phyloP scores from a whole-genome alignment of 1,139 yeast species.

The Zygosaccharomyces pseudobailii region DNA sequence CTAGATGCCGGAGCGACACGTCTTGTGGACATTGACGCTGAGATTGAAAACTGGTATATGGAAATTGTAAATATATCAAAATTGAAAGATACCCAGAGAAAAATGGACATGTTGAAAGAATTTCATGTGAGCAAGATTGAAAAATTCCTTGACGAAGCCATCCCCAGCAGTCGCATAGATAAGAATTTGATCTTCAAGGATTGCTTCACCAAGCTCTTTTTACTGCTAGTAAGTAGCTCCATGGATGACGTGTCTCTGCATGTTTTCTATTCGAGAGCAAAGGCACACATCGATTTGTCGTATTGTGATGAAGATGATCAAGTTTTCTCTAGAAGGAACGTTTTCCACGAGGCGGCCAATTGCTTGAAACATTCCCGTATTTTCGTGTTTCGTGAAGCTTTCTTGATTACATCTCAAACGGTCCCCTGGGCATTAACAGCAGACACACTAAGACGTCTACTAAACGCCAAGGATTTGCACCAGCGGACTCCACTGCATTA shows the following conservation, averaged over 20 bases:
- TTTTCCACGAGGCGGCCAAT: conserved; percentile 39
- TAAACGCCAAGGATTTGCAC: conserved; percentile 47
- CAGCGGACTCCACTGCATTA: conserved; percentile 87
- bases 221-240: conserved; percentile 28
- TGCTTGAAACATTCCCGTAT: conserved; percentile 34
- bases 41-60: conserved; percentile 33
- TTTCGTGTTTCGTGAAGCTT: conserved; percentile 32
- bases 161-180: conserved; percentile 17
- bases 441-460: conserved; percentile 25
- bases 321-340: conserved; percentile 35
- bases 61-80: conserved; percentile 32
- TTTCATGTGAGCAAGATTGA: conserved; percentile 26
- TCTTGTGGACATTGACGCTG: conserved; percentile 23
- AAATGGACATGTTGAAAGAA: conserved; percentile 18
- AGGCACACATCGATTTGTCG: conserved; percentile 25
- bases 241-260: conserved; percentile 29
- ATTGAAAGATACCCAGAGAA: conserved; percentile 30
- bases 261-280: conserved; percentile 25
- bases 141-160: conserved; percentile 16
- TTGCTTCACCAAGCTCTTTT: conserved; percentile 28
- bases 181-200: conserved; percentile 21
- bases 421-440: conserved; percentile 15
- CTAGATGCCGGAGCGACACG: not conserved
- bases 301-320: conserved; percentile 32
- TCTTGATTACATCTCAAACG: conserved; percentile 11